phyloP scores from a whole-genome alignment of 1,284 basidiomycete species.

The Serendipita sp. region DNA sequence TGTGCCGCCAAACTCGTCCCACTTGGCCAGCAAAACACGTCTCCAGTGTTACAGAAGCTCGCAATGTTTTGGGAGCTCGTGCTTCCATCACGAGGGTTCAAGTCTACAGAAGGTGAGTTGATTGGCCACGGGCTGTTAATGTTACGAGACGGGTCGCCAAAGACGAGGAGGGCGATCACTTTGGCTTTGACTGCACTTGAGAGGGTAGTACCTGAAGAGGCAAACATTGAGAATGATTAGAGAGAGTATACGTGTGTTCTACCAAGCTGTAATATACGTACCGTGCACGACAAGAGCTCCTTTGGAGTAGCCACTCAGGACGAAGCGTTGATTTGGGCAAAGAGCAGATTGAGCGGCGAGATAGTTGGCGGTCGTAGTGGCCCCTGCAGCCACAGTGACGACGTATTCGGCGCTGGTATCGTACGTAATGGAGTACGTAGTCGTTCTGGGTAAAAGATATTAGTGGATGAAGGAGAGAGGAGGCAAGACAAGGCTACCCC shows the following conservation, averaged over 20 bases:
- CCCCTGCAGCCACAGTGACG: neutral
- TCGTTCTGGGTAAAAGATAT: neutral
- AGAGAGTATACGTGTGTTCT: neutral
- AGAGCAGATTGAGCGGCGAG: neutral
- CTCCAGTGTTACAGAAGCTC: too few species aligned
- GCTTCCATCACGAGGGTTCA: too few species aligned
- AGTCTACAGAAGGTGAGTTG: too few species aligned
- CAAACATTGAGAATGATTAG: neutral
- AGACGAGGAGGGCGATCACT: neutral
- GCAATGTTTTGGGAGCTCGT: too few species aligned
- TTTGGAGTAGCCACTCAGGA: conserved; percentile 1
- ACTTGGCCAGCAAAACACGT: too few species aligned
- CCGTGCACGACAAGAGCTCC: neutral
- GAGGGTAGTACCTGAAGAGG: neutral
- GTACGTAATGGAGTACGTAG: neutral
- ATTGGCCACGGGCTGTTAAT: neutral
- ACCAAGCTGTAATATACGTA: neutral
- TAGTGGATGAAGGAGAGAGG: neutral
- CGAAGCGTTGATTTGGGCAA: conserved; percentile 1
- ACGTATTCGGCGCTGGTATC: conserved; percentile 1
- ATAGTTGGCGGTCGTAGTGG: neutral
- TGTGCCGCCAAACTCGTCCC: too few species aligned
- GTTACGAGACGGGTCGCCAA: neutral
- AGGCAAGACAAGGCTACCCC: neutral
- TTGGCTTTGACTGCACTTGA: neutral